Evolutionary conservation across 768 basidiomycete species (phyloP).

Genomic region (Pleurotus giganteus): DNA sequence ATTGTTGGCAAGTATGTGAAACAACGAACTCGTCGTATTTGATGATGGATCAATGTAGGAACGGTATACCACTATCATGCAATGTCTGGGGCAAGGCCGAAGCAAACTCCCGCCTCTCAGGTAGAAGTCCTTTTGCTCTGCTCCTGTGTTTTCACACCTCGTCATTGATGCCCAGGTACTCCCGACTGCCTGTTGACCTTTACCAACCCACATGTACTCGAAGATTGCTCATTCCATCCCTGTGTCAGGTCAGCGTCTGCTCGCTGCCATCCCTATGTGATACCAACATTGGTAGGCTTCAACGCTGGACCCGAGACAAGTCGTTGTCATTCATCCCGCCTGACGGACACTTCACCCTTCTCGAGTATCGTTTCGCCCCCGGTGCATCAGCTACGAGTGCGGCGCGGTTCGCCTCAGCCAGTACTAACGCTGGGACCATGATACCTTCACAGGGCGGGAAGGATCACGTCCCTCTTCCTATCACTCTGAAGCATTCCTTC

Average conservation of each 20-base stretch:
- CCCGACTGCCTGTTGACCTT: conserved; percentile 86
- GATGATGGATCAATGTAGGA: conserved; percentile 37
- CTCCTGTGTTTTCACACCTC: conserved; percentile 8
- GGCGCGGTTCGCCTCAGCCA: conserved; percentile 18
- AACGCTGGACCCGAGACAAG: conserved; percentile 75
- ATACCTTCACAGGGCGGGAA: conserved; percentile 23
- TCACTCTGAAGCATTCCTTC: conserved; percentile 47
- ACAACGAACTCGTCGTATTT: neutral
- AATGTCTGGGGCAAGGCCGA: conserved; percentile 78
- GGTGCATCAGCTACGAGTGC: conserved; percentile 29
- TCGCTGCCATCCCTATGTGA: conserved; percentile 9
- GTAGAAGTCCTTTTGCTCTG: conserved; percentile 30
- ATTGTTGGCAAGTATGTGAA: conserved; percentile 68
- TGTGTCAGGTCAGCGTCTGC: conserved; percentile 71
- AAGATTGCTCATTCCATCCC: conserved; percentile 87
- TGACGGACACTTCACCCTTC: conserved; percentile 82
- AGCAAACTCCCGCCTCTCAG: conserved; percentile 74
- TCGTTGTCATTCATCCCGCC: conserved; percentile 90
- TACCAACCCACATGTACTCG: conserved; percentile 67
- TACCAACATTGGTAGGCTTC: conserved; percentile 47
- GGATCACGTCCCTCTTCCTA: conserved; percentile 50
- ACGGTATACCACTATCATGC: conserved; percentile 64
- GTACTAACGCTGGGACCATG: conserved; percentile 22
- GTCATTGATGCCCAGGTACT: conserved; percentile 50
- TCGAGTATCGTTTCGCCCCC: conserved; percentile 75